phyloP scores from a whole-genome alignment of 176 grass and related monocot genomes.

The Panicum miliaceum region DNA sequence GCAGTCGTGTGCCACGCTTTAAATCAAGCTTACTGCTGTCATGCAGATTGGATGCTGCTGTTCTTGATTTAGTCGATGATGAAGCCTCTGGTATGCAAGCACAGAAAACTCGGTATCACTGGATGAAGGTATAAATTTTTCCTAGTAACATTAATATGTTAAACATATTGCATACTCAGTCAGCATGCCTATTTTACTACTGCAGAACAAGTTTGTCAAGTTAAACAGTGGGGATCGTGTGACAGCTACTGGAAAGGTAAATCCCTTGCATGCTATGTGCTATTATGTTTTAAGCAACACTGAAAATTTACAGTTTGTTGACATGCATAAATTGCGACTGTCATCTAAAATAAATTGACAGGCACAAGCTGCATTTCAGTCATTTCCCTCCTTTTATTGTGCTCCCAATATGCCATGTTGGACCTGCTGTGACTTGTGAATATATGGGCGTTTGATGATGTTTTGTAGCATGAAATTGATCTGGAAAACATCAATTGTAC shows the following conservation, averaged over 20 bases:
- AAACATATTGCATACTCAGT: conserved; percentile 38
- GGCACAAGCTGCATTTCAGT: background rate
- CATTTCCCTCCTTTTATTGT: background rate
- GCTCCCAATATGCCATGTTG: background rate
- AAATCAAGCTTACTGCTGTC: conserved; percentile 28
- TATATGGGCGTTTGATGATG: background rate
- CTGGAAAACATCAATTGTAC: conserved; percentile 13
- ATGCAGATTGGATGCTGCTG: conserved; percentile 89
- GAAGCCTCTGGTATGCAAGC: conserved; percentile 82
- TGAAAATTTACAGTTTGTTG: background rate
- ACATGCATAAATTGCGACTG: conserved; percentile 9
- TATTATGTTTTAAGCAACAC: conserved; percentile 14
- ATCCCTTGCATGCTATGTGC: conserved; percentile 14
- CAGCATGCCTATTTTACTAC: conserved; percentile 26
- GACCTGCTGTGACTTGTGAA: conserved; percentile 18
- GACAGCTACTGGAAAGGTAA: conserved; percentile 88
- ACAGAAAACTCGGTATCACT: conserved; percentile 93
- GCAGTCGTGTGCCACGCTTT: background rate
- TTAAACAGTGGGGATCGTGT: conserved; percentile 89
- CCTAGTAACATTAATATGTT: background rate
- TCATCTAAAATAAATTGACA: background rate
- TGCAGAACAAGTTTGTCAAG: conserved; percentile 92
- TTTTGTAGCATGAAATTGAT: background rate
- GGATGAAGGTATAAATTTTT: conserved; percentile 76
- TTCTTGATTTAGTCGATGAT: conserved; percentile 94